These are phyloP conservation scores for Saprolegnia parasitica DNA, from an alignment of 352 stramenopile species.

Conservation along the genomic window DNA sequence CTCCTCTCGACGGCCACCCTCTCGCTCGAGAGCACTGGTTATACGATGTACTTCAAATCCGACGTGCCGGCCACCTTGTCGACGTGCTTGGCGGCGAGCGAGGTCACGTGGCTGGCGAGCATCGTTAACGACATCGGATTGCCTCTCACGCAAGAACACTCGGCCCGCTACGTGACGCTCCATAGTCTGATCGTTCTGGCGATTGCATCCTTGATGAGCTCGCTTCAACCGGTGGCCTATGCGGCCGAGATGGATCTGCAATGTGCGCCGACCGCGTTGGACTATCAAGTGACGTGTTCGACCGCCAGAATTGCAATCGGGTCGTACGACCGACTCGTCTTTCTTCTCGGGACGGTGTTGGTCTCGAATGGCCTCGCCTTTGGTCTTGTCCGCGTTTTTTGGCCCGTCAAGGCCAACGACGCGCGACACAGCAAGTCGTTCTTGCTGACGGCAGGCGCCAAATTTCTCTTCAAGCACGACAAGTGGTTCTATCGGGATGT, in stretches of 20 bases:
- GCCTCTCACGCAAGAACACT: conserved; percentile 7
- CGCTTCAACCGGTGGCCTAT: neutral
- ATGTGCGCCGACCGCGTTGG: no score
- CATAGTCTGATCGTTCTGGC: neutral
- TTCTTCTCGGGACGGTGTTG: no score
- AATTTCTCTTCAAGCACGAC: conserved; percentile 2
- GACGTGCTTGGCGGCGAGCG: conserved; percentile 8
- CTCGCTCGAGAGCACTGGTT: neutral
- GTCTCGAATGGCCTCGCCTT: no score
- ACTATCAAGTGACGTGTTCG: no score
- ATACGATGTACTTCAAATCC: neutral
- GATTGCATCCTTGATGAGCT: neutral
- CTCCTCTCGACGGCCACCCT: conserved; percentile 1
- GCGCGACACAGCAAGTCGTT: no score
- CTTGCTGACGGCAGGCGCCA: neutral
- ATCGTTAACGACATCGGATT: conserved; percentile 12
- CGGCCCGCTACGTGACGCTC: neutral
- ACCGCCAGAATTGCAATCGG: no score
- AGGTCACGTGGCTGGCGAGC: conserved; percentile 6
- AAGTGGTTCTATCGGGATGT: neutral
- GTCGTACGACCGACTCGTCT: no score
- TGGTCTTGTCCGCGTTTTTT: no score
- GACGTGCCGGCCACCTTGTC: neutral
- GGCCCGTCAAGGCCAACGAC: no score
- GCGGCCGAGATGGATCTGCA: no score